Conservation (phyloP, 73 alveolate genomes). For the Durusdinium trenchii region DNA sequence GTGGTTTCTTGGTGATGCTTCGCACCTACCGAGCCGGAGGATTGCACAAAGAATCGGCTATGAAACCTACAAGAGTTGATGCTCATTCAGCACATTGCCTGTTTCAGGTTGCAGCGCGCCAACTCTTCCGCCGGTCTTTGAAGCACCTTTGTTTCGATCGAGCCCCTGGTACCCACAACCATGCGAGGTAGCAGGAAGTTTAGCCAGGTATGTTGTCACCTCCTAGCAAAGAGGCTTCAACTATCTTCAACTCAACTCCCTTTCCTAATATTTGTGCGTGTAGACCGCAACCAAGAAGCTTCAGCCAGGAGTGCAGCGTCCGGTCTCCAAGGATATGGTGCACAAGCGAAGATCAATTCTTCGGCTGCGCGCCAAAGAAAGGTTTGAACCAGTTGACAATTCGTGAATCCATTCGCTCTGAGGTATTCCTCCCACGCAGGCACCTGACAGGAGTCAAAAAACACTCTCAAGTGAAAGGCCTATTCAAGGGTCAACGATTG, state of each 20-base stretch:
- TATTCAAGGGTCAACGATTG: no score
- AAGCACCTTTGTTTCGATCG: background rate
- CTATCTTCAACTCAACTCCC: background rate
- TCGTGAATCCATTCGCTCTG: slow-evolving; percentile 43
- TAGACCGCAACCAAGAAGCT: background rate
- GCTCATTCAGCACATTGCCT: background rate
- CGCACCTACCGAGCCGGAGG: background rate
- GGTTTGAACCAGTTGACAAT: slow-evolving; percentile 51
- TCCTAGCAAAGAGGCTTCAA: background rate
- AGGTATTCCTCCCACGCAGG: slow-evolving; percentile 71
- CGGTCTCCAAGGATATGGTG: slow-evolving; percentile 44
- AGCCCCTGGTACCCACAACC: background rate
- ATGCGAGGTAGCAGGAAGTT: no score
- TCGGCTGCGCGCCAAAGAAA: slow-evolving; percentile 17
- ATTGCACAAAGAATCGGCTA: background rate
- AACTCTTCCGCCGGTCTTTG: slow-evolving; percentile 1
- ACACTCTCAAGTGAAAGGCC: background rate
- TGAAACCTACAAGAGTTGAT: background rate
- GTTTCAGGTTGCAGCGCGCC: slow-evolving; percentile 21
- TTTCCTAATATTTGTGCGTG: background rate
- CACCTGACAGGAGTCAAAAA: background rate
- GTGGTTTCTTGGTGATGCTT: slow-evolving; percentile 44
- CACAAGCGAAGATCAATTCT: slow-evolving; percentile 48
- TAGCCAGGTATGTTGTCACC: no score
- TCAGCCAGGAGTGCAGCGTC: slow-evolving; percentile 47